A percentile compares a stretch with the other conserved stretches of the same genome.
Evolutionary conservation across 192 early-diverging fungal genomes (phyloP).

Genomic region (Backusella liffmaniae): DNA sequence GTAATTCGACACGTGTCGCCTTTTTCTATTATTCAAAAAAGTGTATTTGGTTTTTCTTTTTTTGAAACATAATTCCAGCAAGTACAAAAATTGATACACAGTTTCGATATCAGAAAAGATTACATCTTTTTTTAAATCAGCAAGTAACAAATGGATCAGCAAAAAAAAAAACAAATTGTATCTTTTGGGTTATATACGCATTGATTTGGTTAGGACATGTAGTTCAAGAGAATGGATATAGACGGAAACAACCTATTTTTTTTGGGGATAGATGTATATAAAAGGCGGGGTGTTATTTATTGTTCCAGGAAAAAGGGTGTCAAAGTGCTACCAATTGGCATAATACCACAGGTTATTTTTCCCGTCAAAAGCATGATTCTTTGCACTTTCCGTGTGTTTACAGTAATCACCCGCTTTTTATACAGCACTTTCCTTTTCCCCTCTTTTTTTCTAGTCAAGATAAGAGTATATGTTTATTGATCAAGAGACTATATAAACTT

Average conservation of each 20-base stretch:
- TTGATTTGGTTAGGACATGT: neutral
- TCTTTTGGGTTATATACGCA: neutral
- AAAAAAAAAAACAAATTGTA: neutral
- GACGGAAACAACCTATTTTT: neutral
- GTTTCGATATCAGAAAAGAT: conserved; percentile 1
- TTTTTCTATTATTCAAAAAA: neutral
- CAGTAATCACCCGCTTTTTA: neutral
- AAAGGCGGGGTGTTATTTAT: neutral
- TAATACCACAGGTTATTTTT: neutral
- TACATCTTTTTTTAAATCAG: neutral
- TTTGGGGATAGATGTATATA: neutral
- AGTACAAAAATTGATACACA: neutral
- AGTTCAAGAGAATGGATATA: neutral
- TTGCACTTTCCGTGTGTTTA: too few relatives aligned
- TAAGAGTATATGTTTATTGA: neutral
- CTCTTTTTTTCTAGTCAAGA: neutral
- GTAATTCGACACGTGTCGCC: neutral
- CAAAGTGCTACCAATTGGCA: too few relatives aligned
- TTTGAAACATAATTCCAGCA: neutral
- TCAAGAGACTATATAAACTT: neutral
- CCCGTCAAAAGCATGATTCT: too few relatives aligned
- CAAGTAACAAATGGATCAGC: neutral
- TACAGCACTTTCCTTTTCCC: neutral
- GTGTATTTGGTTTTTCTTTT: neutral
- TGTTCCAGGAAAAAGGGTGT: neutral